phyloP scores from a whole-genome alignment of 768 basidiomycete species.

The Macrolepiota albuminosa region DNA sequence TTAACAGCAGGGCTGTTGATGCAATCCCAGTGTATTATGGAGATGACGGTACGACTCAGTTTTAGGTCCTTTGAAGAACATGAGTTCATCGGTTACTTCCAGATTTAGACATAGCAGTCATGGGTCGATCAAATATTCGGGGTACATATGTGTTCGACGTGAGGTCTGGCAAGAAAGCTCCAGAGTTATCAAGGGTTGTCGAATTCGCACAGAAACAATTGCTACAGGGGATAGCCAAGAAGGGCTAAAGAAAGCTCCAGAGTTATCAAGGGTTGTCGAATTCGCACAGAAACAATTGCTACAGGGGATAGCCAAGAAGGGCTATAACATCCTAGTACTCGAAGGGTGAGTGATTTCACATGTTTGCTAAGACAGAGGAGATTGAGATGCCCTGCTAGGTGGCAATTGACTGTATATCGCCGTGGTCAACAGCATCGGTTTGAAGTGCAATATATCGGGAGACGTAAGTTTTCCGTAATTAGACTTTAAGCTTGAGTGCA shows the following conservation, averaged over 20 bases:
- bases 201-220: conserved; percentile 63
- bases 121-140: conserved; percentile 48
- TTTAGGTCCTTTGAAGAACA: not conserved
- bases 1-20: conserved; percentile 58
- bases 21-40: conserved; percentile 63
- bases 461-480: conserved; percentile 35
- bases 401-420: conserved; percentile 63
- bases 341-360: conserved; percentile 49
- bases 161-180: conserved; percentile 36
- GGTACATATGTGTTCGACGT: conserved; percentile 65
- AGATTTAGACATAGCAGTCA: conserved; percentile 59
- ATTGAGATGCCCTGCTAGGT: conserved; percentile 34
- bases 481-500: not conserved
- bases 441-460: conserved; percentile 64
- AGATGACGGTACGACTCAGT: conserved; percentile 43
- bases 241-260: conserved; percentile 39
- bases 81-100: not conserved
- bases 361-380: not conserved
- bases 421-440: conserved; percentile 58
- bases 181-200: conserved; percentile 49
- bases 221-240: conserved; percentile 46
- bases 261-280: conserved; percentile 48
- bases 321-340: conserved; percentile 57
- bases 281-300: conserved; percentile 65
- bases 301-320: conserved; percentile 45